Evolutionary conservation across 805 yeast species (phyloP), one percentile per base, ranked within the genome.

Genomic region (Kuraishia hungarica): DNA sequence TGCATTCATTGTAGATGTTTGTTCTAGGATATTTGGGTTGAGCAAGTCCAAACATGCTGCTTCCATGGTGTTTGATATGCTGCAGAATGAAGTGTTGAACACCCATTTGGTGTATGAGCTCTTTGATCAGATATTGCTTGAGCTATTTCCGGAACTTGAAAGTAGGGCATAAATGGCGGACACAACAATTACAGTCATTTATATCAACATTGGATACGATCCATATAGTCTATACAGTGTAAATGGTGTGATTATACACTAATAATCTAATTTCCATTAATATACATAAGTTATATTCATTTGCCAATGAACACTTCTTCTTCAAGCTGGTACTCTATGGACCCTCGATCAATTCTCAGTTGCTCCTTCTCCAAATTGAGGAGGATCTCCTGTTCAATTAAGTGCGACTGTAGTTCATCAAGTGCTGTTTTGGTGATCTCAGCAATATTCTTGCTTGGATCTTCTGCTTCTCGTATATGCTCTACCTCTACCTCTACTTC

Each of bases 31-130:
- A 1, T 89, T 92, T 56, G 97, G 97, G 0, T 65, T 75, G 2
- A 67, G 80, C 7, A 85, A 82, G 58, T 79, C 96, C 2, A 76
- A 73, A 54, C 75, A 72, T 56, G 97, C 96, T 0, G 78, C 87
- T 7, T 68, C 70, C 2, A 73, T 80, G 50, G 53, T 88, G 1
- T 86, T 87, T 66, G 78, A 77, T 11, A 77, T 87, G 81, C 58
- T 88, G 4, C 97, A 92, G 65, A 88, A 89, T 61, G 87, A 84
- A 56, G 74, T 76, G 24, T 69, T 92, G 56, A 87, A 87, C 65
- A 75, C 81, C 22, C 89, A 87, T 62, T 66, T 92, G 55, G 62
- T 86, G 0, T 77, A 81, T 54, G 77, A 79, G 51, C 48, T 88
- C 0, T 59, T 87, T 19, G 96, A 91, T 57, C 77, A 78, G 51